These are phyloP conservation scores for Orbilia blumenaviensis DNA, from an alignment of 2,329 filamentous ascomycete species.

Conservation along the genomic window DNA sequence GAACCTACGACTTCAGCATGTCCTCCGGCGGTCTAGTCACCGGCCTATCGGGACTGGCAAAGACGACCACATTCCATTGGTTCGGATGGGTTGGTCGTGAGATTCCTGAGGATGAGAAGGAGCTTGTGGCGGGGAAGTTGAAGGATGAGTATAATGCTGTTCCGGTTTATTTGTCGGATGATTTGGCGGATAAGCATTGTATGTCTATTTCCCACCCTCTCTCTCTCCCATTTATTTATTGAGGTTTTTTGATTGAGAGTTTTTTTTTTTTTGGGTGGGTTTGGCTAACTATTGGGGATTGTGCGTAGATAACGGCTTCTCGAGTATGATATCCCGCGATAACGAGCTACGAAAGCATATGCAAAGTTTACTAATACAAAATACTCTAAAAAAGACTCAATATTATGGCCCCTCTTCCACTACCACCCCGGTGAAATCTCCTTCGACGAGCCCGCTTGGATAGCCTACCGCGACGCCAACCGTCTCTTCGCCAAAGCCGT, in stretches of 20 bases:
- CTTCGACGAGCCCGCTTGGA: constrained; percentile 94
- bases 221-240: not conserved
- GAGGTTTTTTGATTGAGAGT: too few relatives aligned
- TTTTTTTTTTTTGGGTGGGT: not conserved
- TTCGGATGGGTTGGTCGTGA: constrained; percentile 97
- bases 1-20: constrained; percentile 92
- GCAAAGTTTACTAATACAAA: not conserved
- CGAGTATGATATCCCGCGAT: constrained; percentile 71
- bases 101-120: constrained; percentile 83
- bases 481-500: constrained; percentile 89
- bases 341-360: not conserved
- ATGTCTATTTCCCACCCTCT: constrained; percentile 6
- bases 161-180: constrained; percentile 91
- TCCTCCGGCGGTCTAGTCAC: constrained; percentile 96
- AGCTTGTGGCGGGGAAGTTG: constrained; percentile 76
- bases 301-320: constrained; percentile 82
- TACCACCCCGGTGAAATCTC: constrained; percentile 99
- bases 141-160: constrained; percentile 88
- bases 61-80: constrained; percentile 95
- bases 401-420: constrained; percentile 98
- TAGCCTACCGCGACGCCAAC: constrained; percentile 92
- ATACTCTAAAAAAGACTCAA: constrained; percentile 73
- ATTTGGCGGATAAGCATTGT: constrained; percentile 88
- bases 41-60: constrained; percentile 87
- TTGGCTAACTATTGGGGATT: not conserved